phyloP scores from a whole-genome alignment of 495 filamentous ascomycete species.

The Aspergillus biplanus region DNA sequence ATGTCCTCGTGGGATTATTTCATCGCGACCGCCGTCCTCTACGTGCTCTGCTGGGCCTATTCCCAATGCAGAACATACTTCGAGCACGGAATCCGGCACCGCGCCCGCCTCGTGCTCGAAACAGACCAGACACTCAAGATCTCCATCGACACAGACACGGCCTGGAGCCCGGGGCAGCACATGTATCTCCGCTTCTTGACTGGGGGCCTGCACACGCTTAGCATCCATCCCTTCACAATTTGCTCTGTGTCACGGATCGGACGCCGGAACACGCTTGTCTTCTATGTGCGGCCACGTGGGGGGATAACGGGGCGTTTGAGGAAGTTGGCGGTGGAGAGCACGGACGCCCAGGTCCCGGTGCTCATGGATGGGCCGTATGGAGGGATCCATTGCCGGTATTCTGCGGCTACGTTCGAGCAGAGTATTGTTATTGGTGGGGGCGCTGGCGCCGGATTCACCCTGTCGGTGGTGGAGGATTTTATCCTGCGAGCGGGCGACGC shows the following conservation, averaged over 20 bases:
- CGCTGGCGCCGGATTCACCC: slow-evolving; percentile 54
- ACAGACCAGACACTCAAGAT: slow-evolving; percentile 43
- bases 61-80: slow-evolving; percentile 49
- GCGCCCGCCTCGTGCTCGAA: slow-evolving; percentile 46
- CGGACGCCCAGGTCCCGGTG: slow-evolving; percentile 37
- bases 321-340: slow-evolving; percentile 31
- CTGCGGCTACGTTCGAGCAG: slow-evolving; percentile 45
- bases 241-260: slow-evolving; percentile 39
- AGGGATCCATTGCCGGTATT: slow-evolving; percentile 42
- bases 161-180: slow-evolving; percentile 55
- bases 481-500: slow-evolving; percentile 42
- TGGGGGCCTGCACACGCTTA: slow-evolving; percentile 40
- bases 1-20: slow-evolving; percentile 66
- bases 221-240: slow-evolving; percentile 58
- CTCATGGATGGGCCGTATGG: slow-evolving; percentile 57
- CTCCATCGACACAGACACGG: slow-evolving; percentile 46
- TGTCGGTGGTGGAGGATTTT: slow-evolving; percentile 37
- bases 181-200: slow-evolving; percentile 52
- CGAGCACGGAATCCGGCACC: slow-evolving; percentile 44
- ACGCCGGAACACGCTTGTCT: slow-evolving; percentile 34
- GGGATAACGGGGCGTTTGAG: slow-evolving; percentile 50
- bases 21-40: slow-evolving; percentile 56
- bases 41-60: slow-evolving; percentile 45
- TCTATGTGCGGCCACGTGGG: slow-evolving; percentile 45
- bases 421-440: slow-evolving; percentile 58